These are phyloP conservation scores for Trichoderma guizhouense DNA, from an alignment of 2,329 filamentous ascomycete species.

Conservation along the genomic window DNA sequence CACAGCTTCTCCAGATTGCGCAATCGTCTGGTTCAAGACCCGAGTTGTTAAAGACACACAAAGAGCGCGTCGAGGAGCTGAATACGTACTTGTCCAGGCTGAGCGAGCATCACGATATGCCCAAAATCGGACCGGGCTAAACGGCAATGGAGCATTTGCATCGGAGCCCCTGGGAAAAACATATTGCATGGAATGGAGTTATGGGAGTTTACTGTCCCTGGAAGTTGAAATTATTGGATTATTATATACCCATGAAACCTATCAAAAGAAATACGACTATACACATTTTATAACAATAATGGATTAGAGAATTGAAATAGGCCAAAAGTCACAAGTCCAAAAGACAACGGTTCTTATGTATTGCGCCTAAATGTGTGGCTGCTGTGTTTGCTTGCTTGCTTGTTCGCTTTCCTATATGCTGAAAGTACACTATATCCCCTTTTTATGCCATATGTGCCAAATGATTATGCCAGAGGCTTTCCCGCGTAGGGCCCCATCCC, in stretches of 20 bases:
- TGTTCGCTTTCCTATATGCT: slow-evolving; percentile 5
- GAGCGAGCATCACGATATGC: slow-evolving; percentile 98
- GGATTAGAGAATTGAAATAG: neutral
- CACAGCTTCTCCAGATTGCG: slow-evolving; percentile 74
- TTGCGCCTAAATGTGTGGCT: neutral
- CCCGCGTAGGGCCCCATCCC: neutral
- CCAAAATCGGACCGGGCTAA: slow-evolving; percentile 61
- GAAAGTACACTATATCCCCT: slow-evolving; percentile 12
- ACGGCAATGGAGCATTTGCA: neutral
- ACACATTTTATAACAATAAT: neutral
- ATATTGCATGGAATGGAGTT: slow-evolving; percentile 23
- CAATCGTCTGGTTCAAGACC: slow-evolving; percentile 55
- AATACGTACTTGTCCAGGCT: slow-evolving; percentile 89
- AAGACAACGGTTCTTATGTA: too few relatives aligned
- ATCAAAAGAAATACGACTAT: neutral
- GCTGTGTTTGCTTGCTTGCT: neutral
- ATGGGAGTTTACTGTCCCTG: slow-evolving; percentile 25
- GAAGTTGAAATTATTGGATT: neutral
- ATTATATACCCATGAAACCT: neutral
- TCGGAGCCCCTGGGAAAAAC: neutral
- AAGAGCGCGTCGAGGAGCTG: slow-evolving; percentile 91
- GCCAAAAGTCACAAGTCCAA: neutral
- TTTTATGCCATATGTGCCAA: slow-evolving; percentile 11
- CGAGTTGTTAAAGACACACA: slow-evolving; percentile 92
- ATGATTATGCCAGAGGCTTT: neutral